Evolutionary conservation across 257 asterid genomes (phyloP), one percentile per base, ranked within the genome.

Genomic region (Solanum peruvianum): DNA sequence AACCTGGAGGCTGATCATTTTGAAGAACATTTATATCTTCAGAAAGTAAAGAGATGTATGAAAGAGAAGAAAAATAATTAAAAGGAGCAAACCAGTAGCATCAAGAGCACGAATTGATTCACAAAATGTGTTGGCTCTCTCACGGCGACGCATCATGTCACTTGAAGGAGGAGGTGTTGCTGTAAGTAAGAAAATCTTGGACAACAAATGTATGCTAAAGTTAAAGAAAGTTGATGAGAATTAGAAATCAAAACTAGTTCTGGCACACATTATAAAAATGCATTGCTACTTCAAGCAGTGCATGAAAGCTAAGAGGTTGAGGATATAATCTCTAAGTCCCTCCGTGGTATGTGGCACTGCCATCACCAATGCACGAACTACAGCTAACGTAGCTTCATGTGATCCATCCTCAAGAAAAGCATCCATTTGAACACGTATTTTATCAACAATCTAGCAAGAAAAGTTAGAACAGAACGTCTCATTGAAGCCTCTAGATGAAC

Each of bases 371-470:
- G 99, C 96, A 86, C 99, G 98, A 88, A 96, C 89, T 89, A 97
- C 99, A 83, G 98, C 95, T 90, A 96, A 87, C 84, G 94, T 95
- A 86, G 99, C 99, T 95, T 96, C 99, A 90, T 93, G 97, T 29
- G 99, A 96, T 89, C 99, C 99, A 90, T 97, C 99, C 87, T 97
- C 99, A 86, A 97, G 98, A 92, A 96, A 96, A 90, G 99, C 94
- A 91, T 96, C 99, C 99, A 97, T 97, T 93, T 97, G 99, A 87
- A 97, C 91, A 78, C 98, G 96, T 87, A 97, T 97, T 94, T 97
- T 97, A 91, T 97, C 99, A 70, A 96, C 96, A 91, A 97, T 96
- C 99, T 97, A 88, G 35, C 87, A 75, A 83, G 81, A 87, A 87
- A 86, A 77, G 72, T 83, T 83, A 64, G 66, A 86, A 87, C 86